Percentiles rank a stretch among this genome's conserved stretches.
Conservation (phyloP, 2,329 filamentous ascomycete genomes). For the Drechslera avenae region DNA sequence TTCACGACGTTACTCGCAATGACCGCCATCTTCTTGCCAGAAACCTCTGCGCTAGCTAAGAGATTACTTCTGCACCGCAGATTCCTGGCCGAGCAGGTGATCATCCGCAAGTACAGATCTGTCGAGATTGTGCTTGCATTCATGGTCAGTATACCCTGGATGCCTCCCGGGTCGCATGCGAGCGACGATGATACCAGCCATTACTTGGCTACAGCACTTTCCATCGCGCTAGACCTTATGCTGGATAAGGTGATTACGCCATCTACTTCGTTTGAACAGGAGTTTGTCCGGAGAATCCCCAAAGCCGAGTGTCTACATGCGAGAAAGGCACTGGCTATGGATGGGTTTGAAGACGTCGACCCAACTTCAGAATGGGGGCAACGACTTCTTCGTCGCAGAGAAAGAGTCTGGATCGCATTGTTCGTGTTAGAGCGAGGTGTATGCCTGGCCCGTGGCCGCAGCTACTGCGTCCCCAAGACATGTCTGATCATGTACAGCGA, state of each 20-base stretch:
- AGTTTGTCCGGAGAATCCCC: slow-evolving; percentile 58
- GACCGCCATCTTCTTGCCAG: slow-evolving; percentile 69
- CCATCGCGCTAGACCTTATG: slow-evolving; percentile 70
- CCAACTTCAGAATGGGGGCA: slow-evolving; percentile 64
- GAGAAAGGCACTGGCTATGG: slow-evolving; percentile 67
- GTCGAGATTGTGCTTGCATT: slow-evolving; percentile 77
- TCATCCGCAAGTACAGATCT: slow-evolving; percentile 66
- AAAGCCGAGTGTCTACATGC: slow-evolving; percentile 72
- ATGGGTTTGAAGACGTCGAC: slow-evolving; percentile 70
- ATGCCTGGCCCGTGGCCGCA: slow-evolving; percentile 71
- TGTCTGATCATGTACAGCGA: slow-evolving; percentile 70
- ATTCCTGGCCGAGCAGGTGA: slow-evolving; percentile 65
- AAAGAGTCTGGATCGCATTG: slow-evolving; percentile 72
- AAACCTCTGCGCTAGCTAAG: slow-evolving; percentile 67
- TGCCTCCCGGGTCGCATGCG: slow-evolving; percentile 68
- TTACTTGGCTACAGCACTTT: slow-evolving; percentile 72
- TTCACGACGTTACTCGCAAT: slow-evolving; percentile 73
- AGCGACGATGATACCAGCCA: slow-evolving; percentile 75
- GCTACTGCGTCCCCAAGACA: slow-evolving; percentile 70
- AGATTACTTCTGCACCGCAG: slow-evolving; percentile 69
- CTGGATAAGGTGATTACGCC: slow-evolving; percentile 72
- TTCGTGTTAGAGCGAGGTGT: slow-evolving; percentile 77
- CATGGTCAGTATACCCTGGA: slow-evolving; percentile 78
- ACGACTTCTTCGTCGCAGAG: slow-evolving; percentile 66
- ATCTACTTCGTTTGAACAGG: slow-evolving; percentile 54